A percentile compares a stretch with the other conserved stretches of the same genome.
Evolutionary conservation across 176 grass and related monocot species (phyloP).

Genomic region (Oryza coarctata): DNA sequence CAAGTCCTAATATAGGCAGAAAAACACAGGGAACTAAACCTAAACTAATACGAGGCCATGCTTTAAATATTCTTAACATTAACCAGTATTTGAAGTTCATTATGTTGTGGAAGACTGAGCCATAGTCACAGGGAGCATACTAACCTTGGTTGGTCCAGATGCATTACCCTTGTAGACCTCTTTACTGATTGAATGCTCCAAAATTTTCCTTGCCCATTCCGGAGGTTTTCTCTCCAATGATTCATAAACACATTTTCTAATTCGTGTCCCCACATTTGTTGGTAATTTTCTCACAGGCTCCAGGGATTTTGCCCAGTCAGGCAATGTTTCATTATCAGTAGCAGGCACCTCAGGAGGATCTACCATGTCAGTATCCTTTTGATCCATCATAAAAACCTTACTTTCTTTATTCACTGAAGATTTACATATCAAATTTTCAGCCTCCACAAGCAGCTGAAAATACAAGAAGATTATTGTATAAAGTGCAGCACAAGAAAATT

Average conservation of each 20-base stretch:
- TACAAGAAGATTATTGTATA: conserved; percentile 45
- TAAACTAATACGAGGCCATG: not conserved
- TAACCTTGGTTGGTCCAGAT: conserved; percentile 93
- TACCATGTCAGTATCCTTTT: conserved; percentile 61
- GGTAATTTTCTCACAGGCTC: conserved; percentile 95
- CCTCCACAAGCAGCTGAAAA: conserved; percentile 92
- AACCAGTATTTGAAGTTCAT: not conserved
- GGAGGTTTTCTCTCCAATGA: conserved; percentile 78
- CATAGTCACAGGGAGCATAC: conserved; percentile 25
- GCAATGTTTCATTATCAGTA: conserved; percentile 56
- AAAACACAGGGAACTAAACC: not conserved
- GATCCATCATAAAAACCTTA: conserved; percentile 65
- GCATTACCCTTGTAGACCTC: conserved; percentile 97
- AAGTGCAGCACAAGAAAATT: conserved; percentile 19
- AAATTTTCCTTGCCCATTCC: conserved; percentile 90
- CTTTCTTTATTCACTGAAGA: conserved; percentile 54
- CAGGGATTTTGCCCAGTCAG: conserved; percentile 86
- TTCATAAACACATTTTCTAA: conserved; percentile 96
- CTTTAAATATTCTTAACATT: conserved; percentile 2
- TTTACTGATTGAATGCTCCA: conserved; percentile 98
- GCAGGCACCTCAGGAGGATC: conserved; percentile 47
- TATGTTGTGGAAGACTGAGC: not conserved
- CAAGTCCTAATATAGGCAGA: not conserved
- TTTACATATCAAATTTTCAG: conserved; percentile 69
- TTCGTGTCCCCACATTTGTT: conserved; percentile 99